Percentiles rank a stretch among this genome's conserved stretches.
Conservation (phyloP, 1,284 basidiomycete species). For the Porodaedalea pini region DNA sequence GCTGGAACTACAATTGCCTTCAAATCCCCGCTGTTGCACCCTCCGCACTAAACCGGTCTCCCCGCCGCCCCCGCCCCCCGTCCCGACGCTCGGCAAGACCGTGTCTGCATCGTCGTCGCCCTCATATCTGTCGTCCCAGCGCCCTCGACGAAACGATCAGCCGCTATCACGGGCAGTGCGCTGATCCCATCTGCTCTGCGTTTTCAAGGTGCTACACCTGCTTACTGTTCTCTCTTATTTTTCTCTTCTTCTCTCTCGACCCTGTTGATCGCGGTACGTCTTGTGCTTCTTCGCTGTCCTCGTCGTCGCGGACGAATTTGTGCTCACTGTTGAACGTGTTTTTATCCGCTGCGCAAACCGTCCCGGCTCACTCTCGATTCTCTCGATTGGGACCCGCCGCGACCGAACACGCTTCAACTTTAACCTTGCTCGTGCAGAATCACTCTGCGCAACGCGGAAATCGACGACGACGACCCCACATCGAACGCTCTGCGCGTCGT, state of each 20-base stretch:
- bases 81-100: not conserved
- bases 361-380: slow-evolving; percentile 4
- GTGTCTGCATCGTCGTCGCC: not conserved
- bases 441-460: not conserved
- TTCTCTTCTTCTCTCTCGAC: not conserved
- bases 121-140: slow-evolving; percentile 6
- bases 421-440: not conserved
- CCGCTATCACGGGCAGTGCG: slow-evolving; percentile 16
- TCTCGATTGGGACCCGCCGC: slow-evolving; percentile 1
- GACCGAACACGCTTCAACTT: not conserved
- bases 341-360: not conserved
- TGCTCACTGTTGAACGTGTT: not conserved
- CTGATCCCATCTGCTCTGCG: slow-evolving; percentile 15
- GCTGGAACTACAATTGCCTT: not conserved
- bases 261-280: not conserved
- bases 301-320: not conserved
- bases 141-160: slow-evolving; percentile 17
- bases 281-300: not conserved
- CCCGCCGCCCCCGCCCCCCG: not conserved
- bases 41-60: not conserved
- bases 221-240: not conserved
- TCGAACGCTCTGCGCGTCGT: not conserved
- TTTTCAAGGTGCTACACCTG: not conserved
- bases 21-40: not conserved
- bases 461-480: not conserved